Evolutionary conservation across 106 monocot genomes (phyloP), one percentile per base, ranked within the genome.

Genomic region (Agapanthus africanus): DNA sequence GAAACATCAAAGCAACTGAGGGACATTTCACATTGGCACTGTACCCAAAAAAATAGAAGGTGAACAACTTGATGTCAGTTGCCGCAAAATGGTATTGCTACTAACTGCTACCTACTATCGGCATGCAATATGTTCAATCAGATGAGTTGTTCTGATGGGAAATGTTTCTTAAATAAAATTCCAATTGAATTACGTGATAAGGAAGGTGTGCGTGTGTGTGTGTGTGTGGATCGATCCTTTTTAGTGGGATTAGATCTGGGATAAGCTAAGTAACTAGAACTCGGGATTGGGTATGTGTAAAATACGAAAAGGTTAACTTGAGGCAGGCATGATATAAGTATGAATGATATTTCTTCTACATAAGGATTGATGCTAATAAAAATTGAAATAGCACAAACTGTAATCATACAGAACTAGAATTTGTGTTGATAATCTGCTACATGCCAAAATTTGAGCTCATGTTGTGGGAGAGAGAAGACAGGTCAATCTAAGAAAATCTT

Each of bases 1-100:
- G 91, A 79, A 95, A 95, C 95, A 95, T 95, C 40, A 95, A 78
- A 81, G 95, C 91, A 63, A 95, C 95, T 59, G 95, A 95, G 72
- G 91, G 91, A 59, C 95, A 95, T 72, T 80, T 85, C 0, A 41
- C 37, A 70, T 69, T 86, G 10, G 65, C 81, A 65, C 95, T 95
- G 91, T 33, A 84, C 66, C 40, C 14, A 13, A 19, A 76, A 62
- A 71, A 59, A 30, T 28, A 44, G 14, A 16, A 14, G 28, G 28
- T 44, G 32, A 44, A 27, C 26, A 44, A 28, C 27, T 14, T 16
- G 42, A 44, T 1, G 4, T 61, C 60, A 30, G 59, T 31, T 31
- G 28, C 15, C 59, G n/a, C 13, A 61, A 9, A 61, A 61, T 18
- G n/a, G n/a, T n/a, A 36, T 36, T 61, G 23, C 4, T n/a, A n/a